These are phyloP conservation scores for Pyronema domesticum DNA, from an alignment of 495 filamentous ascomycete genomes.

Conservation along the genomic window DNA sequence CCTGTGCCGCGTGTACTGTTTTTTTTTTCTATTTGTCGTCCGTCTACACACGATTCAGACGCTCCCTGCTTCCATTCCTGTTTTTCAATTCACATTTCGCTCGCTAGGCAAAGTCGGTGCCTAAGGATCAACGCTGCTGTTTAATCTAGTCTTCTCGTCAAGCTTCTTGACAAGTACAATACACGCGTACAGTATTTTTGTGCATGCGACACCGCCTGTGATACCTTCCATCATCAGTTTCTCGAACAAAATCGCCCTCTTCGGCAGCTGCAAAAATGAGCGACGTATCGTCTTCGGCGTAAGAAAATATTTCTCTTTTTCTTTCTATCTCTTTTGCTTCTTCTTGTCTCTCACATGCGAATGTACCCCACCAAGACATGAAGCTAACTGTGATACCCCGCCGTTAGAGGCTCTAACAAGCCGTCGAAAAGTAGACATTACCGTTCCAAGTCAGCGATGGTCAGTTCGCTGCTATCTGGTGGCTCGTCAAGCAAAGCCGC, in stretches of 20 bases:
- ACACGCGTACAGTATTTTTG: no score
- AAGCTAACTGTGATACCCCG: background rate
- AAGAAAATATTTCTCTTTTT: background rate
- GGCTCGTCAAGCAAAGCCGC: slow-evolving; percentile 8
- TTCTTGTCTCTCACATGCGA: background rate
- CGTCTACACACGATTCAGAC: no score
- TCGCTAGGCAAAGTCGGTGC: no score
- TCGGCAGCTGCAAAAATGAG: background rate
- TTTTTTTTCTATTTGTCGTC: no score
- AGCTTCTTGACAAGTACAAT: no score
- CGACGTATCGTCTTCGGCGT: background rate
- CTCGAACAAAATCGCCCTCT: background rate
- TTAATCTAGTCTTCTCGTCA: no score
- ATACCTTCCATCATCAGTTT: background rate
- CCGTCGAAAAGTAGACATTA: slow-evolving; percentile 10
- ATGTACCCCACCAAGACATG: background rate
- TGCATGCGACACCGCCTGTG: background rate
- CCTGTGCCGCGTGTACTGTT: no score
- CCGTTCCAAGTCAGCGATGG: slow-evolving; percentile 23
- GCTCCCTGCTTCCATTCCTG: no score
- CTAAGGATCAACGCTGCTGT: no score
- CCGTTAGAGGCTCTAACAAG: background rate
- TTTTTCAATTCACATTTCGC: no score
- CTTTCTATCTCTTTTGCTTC: background rate
- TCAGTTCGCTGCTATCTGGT: slow-evolving; percentile 16